These are phyloP conservation scores for Noccaea caerulescens DNA, from an alignment of 345 rosid species.

Conservation along the genomic window DNA sequence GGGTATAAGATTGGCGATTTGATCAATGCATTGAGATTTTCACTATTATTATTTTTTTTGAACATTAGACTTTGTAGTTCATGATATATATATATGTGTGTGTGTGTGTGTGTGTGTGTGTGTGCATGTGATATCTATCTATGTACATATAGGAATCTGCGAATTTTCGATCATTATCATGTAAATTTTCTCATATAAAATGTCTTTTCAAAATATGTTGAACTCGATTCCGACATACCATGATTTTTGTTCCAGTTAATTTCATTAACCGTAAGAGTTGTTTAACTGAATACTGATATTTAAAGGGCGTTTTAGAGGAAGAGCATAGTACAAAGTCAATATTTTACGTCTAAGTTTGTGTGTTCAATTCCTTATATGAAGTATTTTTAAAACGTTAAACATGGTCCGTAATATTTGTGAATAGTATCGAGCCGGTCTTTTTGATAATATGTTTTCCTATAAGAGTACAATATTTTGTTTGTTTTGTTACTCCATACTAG, in stretches of 20 bases:
- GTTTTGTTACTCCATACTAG: too few species aligned
- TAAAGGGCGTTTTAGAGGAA: background rate
- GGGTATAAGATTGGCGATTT: conserved; percentile 6
- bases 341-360: too few species aligned
- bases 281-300: background rate
- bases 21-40: conserved; percentile 24
- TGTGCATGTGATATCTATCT: background rate
- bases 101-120: too few species aligned
- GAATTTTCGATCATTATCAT: background rate
- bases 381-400: background rate
- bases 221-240: too few species aligned
- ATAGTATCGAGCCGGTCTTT: background rate
- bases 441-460: background rate
- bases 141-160: background rate
- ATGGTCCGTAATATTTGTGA: background rate
- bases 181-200: too few species aligned
- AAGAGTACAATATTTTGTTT: background rate
- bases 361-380: background rate
- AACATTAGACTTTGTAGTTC: conserved; percentile 10
- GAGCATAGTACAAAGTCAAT: background rate
- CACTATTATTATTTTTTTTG: background rate
- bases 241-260: too few species aligned
- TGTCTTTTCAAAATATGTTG: too few species aligned
- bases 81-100: background rate
- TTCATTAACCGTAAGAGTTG: background rate